Base-by-base conservation (phyloP, 2,329 filamentous ascomycete species). In the Talaromyces funiculosus region DNA sequence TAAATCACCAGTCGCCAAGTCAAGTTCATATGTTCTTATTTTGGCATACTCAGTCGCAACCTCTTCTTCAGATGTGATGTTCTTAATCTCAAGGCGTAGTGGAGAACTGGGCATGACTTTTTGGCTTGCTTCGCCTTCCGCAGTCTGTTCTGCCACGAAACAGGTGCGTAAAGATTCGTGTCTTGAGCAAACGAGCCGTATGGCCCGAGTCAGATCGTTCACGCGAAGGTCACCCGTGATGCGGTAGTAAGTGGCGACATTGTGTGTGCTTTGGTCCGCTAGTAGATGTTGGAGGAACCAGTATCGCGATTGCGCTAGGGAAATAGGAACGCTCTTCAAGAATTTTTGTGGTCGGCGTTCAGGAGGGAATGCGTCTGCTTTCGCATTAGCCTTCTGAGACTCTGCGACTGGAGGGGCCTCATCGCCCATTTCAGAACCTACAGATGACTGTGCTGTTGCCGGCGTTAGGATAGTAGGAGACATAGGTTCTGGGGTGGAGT, bases 241-340 rank as follows among this genome's bases (percentile, higher is more conserved):
- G 1, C 62, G 58, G 59, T 67, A 64, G 4, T 35, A 62, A 3
- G 67, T 62, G 1, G 71, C 67, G 29, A 71, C 64, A 64, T 80
- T 80, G 63, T 68, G 72, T 1, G 71, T 70, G 0, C 68, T 75
- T 2, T 51, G 47, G 33, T 70, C 67, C 0, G 62, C 51, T 1
- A 67, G 53, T 10, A 61, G 64, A 16, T 53, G 55, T 2, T 18
- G 14, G 1, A 67, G 51, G 51, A 70, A 66, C 75, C 75, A 81
- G 63, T 80, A 75, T 0, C 75, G 66, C 0, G 71, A 67, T 62
- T 81, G 78, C 4, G 64, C 69, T 4, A 68, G 68, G 3, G 77
- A 78, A 49, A 80, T 71, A 24, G 16, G 54, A 20, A 8, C 37
- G 10, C 14, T 53, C 35, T 45, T 62, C n/a, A 31, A 2, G 53